Conservation (phyloP, 2,329 filamentous ascomycete genomes). For the Xylariomycetidae sp. region DNA sequence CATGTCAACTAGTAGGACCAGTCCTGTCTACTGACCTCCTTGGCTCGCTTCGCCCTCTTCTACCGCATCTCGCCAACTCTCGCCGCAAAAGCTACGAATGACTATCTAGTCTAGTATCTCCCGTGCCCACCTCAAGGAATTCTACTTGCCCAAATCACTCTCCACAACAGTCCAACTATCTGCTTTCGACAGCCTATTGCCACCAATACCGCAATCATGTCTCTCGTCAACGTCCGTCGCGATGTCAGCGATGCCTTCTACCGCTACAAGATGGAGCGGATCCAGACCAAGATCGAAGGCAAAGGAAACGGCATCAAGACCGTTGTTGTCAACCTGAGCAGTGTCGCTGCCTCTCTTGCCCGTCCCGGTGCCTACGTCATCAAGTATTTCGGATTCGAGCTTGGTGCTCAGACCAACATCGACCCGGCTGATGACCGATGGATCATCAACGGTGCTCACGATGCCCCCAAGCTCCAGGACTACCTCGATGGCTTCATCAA, state of each 20-base stretch:
- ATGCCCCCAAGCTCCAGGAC: constrained; percentile 91
- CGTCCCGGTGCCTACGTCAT: constrained; percentile 93
- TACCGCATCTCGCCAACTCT: constrained; percentile 25
- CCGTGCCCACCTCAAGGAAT: constrained; percentile 17
- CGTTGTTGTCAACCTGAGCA: constrained; percentile 94
- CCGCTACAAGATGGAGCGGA: constrained; percentile 99
- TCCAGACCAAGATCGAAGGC: constrained; percentile 99
- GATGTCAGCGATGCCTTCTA: constrained; percentile 99
- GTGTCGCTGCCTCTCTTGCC: constrained; percentile 84
- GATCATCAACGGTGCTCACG: constrained; percentile 99
- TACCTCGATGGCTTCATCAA: constrained; percentile 97
- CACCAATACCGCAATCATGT: constrained; percentile 64
- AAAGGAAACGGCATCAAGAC: constrained; percentile 99
- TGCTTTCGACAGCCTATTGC: constrained; percentile 11
- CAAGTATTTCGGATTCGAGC: constrained; percentile 99
- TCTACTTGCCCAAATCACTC: constrained; percentile 13
- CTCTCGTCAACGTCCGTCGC: constrained; percentile 95
- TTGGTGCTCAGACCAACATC: constrained; percentile 97
- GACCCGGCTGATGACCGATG: constrained; percentile 96
- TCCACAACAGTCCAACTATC: constrained; percentile 9
- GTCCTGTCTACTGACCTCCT: constrained; percentile 49
- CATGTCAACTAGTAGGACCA: constrained; percentile 50
- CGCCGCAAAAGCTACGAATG: too few species aligned
- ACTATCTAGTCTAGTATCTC: constrained; percentile 20
- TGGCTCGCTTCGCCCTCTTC: constrained; percentile 35